These are phyloP conservation scores for Fraxinus albicans DNA, from an alignment of 305 asterid species.

Conservation along the genomic window DNA sequence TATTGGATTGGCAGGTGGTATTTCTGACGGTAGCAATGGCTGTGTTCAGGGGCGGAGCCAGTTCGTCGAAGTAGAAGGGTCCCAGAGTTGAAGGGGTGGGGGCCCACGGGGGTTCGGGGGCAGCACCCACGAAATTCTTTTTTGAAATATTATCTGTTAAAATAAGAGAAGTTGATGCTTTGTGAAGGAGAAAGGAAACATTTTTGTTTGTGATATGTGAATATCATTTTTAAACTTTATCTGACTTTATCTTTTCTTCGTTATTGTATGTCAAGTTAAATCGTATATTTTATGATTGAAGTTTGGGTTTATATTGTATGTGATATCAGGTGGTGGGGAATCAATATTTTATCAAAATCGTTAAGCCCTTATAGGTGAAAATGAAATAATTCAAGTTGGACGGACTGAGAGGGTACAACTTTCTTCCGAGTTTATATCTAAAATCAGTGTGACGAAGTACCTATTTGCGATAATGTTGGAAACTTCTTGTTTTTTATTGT, in stretches of 20 bases:
- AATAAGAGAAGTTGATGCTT: too few relatives aligned
- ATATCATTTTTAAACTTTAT: not conserved
- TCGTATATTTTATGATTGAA: not conserved
- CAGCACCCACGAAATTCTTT: too few relatives aligned
- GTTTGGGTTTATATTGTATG: not conserved
- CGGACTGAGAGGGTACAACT: not conserved
- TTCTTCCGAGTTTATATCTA: not conserved
- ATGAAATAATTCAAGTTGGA: not conserved
- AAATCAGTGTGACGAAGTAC: not conserved
- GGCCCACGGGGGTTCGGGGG: too few relatives aligned
- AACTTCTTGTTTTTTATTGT: not conserved
- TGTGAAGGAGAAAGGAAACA: not conserved
- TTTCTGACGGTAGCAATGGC: slow-evolving; percentile 29
- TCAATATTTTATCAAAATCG: too few relatives aligned
- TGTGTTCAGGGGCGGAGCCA: too few relatives aligned
- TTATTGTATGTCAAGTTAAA: not conserved
- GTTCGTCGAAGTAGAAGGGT: too few relatives aligned
- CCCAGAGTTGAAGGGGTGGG: too few relatives aligned
- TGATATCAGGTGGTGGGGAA: not conserved
- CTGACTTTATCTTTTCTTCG: not conserved
- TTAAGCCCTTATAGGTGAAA: not conserved
- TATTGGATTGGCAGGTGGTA: slow-evolving; percentile 22
- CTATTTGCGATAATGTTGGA: not conserved
- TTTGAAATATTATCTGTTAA: too few relatives aligned
- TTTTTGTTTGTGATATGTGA: not conserved